phyloP scores from a whole-genome alignment of 73 alveolate species.

The Paramecium primaurelia region DNA sequence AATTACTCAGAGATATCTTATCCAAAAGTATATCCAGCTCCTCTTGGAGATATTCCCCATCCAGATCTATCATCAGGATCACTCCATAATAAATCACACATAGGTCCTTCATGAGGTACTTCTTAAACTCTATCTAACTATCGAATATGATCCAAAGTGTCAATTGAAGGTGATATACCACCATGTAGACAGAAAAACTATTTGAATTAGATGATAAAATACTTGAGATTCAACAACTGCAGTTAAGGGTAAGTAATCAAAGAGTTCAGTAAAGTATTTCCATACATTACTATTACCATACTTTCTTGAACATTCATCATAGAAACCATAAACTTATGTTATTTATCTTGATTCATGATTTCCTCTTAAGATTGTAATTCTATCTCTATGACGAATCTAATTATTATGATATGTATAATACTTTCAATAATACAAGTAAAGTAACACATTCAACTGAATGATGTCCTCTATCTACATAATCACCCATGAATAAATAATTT shows the following conservation, averaged over 20 bases:
- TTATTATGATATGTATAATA: slow-evolving; percentile 22
- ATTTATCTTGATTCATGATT: slow-evolving; percentile 88
- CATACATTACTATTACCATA: slow-evolving; percentile 85
- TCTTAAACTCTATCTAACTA: slow-evolving; percentile 79
- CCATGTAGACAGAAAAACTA: slow-evolving; percentile 66
- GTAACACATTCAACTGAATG: slow-evolving; percentile 86
- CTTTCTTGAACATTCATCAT: slow-evolving; percentile 89
- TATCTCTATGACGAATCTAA: slow-evolving; percentile 70
- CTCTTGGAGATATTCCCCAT: slow-evolving; percentile 78
- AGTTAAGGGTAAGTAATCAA: slow-evolving; percentile 84
- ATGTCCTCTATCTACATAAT: slow-evolving; percentile 87
- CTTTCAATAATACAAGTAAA: slow-evolving; percentile 76
- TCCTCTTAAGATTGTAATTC: slow-evolving; percentile 74
- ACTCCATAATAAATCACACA: slow-evolving; percentile 92
- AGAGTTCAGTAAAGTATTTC: slow-evolving; percentile 83
- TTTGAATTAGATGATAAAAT: slow-evolving; percentile 43
- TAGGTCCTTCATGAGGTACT: slow-evolving; percentile 90
- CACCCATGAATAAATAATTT: slow-evolving; percentile 87
- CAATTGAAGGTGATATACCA: slow-evolving; percentile 74
- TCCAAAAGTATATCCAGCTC: slow-evolving; percentile 83
- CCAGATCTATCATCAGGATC: slow-evolving; percentile 82
- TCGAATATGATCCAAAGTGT: slow-evolving; percentile 76
- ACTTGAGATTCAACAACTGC: slow-evolving; percentile 85
- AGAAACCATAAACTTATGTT: slow-evolving; percentile 93
- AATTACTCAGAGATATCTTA: slow-evolving; percentile 77